Evolutionary conservation across 2,329 filamentous ascomycete genomes (phyloP).

Genomic region (Drechslerella coelobrocha): DNA sequence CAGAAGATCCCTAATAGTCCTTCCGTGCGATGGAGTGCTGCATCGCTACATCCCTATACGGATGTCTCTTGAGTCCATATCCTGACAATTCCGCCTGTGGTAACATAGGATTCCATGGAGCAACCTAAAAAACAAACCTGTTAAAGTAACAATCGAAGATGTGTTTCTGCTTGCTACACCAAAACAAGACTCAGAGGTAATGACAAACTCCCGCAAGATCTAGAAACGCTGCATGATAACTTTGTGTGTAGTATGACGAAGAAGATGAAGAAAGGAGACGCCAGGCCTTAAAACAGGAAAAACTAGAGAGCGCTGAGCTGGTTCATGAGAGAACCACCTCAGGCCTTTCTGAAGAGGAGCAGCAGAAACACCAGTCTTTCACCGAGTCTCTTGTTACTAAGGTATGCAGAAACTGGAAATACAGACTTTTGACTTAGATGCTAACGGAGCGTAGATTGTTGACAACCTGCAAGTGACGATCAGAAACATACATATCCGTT

Average conservation of each 20-base stretch:
- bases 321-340: constrained; percentile 91
- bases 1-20: not conserved
- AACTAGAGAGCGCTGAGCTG: constrained; percentile 93
- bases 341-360: constrained; percentile 90
- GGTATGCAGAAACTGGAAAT: constrained; percentile 23
- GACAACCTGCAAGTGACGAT: constrained; percentile 97
- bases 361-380: constrained; percentile 97
- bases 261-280: constrained; percentile 87
- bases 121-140: constrained; percentile 89
- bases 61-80: not conserved
- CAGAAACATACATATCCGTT: constrained; percentile 97
- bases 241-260: constrained; percentile 70
- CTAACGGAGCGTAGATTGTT: constrained; percentile 68
- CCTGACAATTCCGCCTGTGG: not conserved
- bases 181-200: constrained; percentile 81
- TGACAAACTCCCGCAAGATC: not conserved
- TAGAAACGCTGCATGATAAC: not conserved
- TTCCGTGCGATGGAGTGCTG: not conserved
- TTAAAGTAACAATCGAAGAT: constrained; percentile 95
- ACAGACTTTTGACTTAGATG: too few species aligned
- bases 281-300: constrained; percentile 97
- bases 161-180: constrained; percentile 94
- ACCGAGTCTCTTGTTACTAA: constrained; percentile 93
- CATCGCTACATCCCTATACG: not conserved
- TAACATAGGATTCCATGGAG: constrained; percentile 85